Percentiles rank a stretch among this genome's conserved stretches.
Conservation (phyloP, 2,329 filamentous ascomycete genomes). For the Diaporthe ilicicola region DNA sequence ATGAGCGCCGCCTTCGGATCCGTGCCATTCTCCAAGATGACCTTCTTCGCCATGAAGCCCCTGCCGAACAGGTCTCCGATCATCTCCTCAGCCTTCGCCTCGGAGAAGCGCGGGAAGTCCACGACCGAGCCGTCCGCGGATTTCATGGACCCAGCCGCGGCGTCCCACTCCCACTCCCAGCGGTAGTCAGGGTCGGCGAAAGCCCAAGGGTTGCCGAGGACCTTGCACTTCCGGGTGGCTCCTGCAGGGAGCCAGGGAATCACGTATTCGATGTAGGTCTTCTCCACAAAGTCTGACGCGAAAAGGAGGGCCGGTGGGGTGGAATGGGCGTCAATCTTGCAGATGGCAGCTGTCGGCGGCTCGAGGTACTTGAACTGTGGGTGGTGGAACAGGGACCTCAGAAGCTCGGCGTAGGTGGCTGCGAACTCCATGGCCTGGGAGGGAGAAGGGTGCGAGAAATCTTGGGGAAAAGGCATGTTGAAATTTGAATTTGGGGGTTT, state of each 20-base stretch:
- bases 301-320: background rate
- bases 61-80: background rate
- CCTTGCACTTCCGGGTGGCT: background rate
- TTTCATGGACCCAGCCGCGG: background rate
- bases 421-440: background rate
- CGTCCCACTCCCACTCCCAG: constrained; percentile 19
- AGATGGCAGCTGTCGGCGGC: background rate
- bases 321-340: background rate
- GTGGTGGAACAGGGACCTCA: background rate
- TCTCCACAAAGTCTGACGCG: background rate
- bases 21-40: background rate
- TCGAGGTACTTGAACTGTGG: constrained; percentile 1
- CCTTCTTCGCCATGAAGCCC: background rate
- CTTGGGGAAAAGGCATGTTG: background rate
- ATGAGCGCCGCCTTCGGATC: background rate
- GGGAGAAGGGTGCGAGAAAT: background rate
- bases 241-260: background rate
- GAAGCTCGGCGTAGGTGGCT: background rate
- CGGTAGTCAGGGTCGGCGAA: background rate
- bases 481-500: too few relatives aligned
- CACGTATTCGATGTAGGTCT: background rate
- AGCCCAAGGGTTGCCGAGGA: constrained; percentile 1
- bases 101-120: background rate
- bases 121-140: background rate
- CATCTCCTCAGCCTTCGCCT: background rate